phyloP scores from a whole-genome alignment of 345 rosid genomes.

The Populus nigra region DNA sequence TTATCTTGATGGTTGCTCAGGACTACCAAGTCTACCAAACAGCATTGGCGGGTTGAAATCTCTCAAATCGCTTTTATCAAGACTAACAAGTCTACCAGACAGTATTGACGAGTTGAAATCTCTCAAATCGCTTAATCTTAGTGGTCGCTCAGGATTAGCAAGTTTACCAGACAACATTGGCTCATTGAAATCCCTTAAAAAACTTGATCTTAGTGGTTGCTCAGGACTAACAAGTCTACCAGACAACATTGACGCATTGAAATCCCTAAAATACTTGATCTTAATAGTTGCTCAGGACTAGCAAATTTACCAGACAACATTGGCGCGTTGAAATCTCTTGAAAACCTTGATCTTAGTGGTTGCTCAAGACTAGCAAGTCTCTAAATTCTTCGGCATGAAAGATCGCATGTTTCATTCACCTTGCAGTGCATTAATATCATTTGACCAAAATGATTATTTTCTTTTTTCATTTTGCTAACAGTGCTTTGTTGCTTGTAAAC shows the following conservation, averaged over 20 bases:
- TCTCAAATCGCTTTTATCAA: too few species aligned
- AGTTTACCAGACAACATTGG: neutral
- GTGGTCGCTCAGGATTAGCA: neutral
- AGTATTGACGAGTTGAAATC: neutral
- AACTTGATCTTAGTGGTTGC: neutral
- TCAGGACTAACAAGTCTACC: neutral
- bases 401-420: neutral
- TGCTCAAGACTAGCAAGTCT: too few species aligned
- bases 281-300: neutral
- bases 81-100: neutral
- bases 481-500: neutral
- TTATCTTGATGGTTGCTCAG: too few species aligned
- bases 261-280: too few species aligned
- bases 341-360: too few species aligned
- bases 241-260: too few species aligned
- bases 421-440: neutral
- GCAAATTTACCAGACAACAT: neutral
- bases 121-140: neutral
- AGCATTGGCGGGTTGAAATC: too few species aligned
- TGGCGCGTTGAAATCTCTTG: neutral
- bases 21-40: too few species aligned
- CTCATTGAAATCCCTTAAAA: neutral
- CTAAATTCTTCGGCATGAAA: too few species aligned
- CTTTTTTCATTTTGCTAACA: neutral
- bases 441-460: neutral